phyloP scores from a whole-genome alignment of 495 filamentous ascomycete genomes.

The Penicillium flavigenum region DNA sequence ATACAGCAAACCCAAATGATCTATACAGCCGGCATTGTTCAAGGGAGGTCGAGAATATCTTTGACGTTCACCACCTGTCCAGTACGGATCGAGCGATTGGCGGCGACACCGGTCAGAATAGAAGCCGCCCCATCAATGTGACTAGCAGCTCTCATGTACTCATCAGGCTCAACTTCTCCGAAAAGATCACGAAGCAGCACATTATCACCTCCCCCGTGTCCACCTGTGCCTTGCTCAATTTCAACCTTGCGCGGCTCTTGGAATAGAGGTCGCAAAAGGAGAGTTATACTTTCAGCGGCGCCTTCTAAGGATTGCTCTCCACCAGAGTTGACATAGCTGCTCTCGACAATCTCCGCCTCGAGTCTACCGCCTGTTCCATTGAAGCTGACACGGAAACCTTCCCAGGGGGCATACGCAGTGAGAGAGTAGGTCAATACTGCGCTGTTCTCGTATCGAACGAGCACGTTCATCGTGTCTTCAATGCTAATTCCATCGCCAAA shows the following conservation, averaged over 20 bases:
- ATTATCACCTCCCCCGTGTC: constrained; percentile 38
- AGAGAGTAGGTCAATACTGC: constrained; percentile 36
- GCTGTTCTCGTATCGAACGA: constrained; percentile 49
- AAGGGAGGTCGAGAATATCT: constrained; percentile 3
- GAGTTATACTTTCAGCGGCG: constrained; percentile 44
- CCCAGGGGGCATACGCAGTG: constrained; percentile 37
- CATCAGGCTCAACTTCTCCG: constrained; percentile 23
- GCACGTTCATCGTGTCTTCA: constrained; percentile 59
- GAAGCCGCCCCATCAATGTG: constrained; percentile 56
- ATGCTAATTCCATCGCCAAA: constrained; percentile 60
- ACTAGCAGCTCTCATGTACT: constrained; percentile 28
- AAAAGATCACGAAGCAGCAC: constrained; percentile 34
- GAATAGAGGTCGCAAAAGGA: constrained; percentile 40
- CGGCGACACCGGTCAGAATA: constrained; percentile 57
- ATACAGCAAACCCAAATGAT: background rate
- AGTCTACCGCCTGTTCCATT: constrained; percentile 34
- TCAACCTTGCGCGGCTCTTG: constrained; percentile 30
- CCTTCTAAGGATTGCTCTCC: constrained; percentile 35
- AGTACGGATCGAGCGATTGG: constrained; percentile 55
- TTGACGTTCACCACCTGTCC: constrained; percentile 33
- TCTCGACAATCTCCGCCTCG: constrained; percentile 37
- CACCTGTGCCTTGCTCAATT: constrained; percentile 25
- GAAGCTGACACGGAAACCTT: constrained; percentile 36
- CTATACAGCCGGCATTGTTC: background rate
- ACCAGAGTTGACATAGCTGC: constrained; percentile 37